Percentiles rank a stretch among this genome's conserved stretches.
phyloP scores from a whole-genome alignment of 331 rosid species.

The Quercus tomentella region DNA sequence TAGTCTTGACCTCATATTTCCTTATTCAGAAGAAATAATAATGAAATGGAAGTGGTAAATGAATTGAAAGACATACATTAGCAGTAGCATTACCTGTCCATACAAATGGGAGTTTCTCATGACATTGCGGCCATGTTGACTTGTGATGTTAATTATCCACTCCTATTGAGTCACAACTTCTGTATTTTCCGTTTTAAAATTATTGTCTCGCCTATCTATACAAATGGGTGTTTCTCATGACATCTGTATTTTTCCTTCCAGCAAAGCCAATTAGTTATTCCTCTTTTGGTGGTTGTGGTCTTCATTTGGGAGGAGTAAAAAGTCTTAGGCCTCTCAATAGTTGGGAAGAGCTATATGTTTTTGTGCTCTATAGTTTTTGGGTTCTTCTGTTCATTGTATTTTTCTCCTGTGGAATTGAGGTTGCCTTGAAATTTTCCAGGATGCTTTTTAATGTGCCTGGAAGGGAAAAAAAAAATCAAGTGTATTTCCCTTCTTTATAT shows the following conservation, averaged over 20 bases:
- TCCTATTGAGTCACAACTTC: not conserved
- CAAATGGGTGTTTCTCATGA: not conserved
- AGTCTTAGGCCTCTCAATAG: not conserved
- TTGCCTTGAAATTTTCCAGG: not conserved
- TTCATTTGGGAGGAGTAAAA: not conserved
- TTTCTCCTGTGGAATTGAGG: not conserved
- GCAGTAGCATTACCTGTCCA: not conserved
- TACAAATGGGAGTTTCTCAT: not conserved
- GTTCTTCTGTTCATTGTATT: not conserved
- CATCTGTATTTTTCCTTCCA: not conserved
- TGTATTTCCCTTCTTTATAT: not conserved
- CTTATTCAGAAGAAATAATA: not conserved
- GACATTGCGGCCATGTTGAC: not conserved
- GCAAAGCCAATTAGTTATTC: not conserved
- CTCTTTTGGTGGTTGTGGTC: not conserved
- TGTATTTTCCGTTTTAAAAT: not conserved
- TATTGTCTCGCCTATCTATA: not conserved
- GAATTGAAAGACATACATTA: not conserved
- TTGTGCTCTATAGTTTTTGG: not conserved
- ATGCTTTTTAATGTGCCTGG: not conserved
- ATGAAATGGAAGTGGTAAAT: not conserved
- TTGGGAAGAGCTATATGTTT: not conserved
- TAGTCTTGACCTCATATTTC: not conserved
- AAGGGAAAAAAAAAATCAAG: too few species aligned
- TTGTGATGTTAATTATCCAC: not conserved